These are phyloP conservation scores for Geotrichum cucujoidarum DNA, from an alignment of 1,139 yeast species.

Conservation along the genomic window DNA sequence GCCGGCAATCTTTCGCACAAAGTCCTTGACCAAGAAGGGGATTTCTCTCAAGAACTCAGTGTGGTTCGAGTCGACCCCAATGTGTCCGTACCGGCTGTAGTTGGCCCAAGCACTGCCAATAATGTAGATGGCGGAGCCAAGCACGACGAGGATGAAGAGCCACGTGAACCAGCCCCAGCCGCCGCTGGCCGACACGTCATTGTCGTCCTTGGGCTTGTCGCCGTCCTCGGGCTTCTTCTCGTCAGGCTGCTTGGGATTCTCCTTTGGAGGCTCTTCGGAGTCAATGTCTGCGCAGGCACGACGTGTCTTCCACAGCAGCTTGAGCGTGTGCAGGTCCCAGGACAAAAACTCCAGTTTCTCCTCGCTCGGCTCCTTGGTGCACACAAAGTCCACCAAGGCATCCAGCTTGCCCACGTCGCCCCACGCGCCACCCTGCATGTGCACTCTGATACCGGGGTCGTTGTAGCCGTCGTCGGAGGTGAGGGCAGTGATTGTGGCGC, in stretches of 20 bases:
- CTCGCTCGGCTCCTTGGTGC: constrained; percentile 41
- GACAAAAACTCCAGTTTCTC: constrained; percentile 30
- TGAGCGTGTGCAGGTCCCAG: constrained; percentile 37
- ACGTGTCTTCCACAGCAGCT: constrained; percentile 38
- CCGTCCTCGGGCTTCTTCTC: constrained; percentile 1
- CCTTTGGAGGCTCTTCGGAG: not conserved
- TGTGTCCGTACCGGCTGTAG: constrained; percentile 37
- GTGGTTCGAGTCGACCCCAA: constrained; percentile 41
- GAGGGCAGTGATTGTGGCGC: constrained; percentile 21
- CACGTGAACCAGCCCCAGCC: constrained; percentile 38
- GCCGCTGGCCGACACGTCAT: constrained; percentile 20
- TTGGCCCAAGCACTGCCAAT: constrained; percentile 79
- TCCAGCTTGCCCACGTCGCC: constrained; percentile 51
- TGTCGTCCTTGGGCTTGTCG: constrained; percentile 26
- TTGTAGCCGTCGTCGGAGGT: constrained; percentile 25
- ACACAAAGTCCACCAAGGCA: constrained; percentile 50
- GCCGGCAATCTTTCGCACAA: constrained; percentile 61
- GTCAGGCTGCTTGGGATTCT: not conserved
- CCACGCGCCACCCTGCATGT: constrained; percentile 61
- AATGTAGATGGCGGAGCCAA: constrained; percentile 66
- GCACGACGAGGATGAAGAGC: constrained; percentile 48
- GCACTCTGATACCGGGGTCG: constrained; percentile 44
- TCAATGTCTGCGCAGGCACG: constrained; percentile 41
- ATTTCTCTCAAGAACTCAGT: constrained; percentile 62
- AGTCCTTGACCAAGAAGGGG: constrained; percentile 71